A percentile compares a stretch with the other conserved stretches of the same genome.
These are phyloP conservation scores for Millerozyma miso DNA, from an alignment of 805 yeast species.

Conservation along the genomic window DNA sequence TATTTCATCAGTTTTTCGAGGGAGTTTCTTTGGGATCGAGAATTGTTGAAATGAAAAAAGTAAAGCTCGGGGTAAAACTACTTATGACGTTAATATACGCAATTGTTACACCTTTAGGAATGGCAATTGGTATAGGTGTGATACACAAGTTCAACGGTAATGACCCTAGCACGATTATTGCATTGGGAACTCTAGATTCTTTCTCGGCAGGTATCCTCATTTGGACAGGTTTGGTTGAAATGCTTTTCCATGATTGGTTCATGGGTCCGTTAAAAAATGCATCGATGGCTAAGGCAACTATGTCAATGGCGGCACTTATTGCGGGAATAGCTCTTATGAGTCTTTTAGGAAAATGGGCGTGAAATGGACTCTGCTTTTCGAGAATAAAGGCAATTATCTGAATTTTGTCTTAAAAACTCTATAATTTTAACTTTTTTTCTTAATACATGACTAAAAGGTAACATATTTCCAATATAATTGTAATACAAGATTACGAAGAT, in stretches of 20 bases:
- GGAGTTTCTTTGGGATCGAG: conserved; percentile 28
- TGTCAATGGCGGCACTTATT: conserved; percentile 14
- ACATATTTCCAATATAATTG: no score
- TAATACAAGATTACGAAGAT: no score
- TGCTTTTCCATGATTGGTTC: conserved; percentile 28
- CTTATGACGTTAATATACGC: conserved; percentile 19
- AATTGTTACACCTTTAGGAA: conserved; percentile 25
- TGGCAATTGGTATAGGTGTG: conserved; percentile 30
- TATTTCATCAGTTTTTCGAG: conserved; percentile 31
- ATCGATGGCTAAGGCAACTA: conserved; percentile 8
- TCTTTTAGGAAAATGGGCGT: conserved; percentile 32
- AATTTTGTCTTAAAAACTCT: no score
- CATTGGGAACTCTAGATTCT: conserved; percentile 29
- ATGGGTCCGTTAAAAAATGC: conserved; percentile 18
- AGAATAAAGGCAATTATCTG: no score
- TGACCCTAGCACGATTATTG: conserved; percentile 24
- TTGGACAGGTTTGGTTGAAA: conserved; percentile 29
- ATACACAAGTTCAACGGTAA: conserved; percentile 24
- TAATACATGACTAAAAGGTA: no score
- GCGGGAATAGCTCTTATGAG: conserved; percentile 27
- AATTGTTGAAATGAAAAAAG: conserved; percentile 12
- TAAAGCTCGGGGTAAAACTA: conserved; percentile 8
- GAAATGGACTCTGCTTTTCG: no score
- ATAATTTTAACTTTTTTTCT: no score
- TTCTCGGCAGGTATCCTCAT: conserved; percentile 31